Percentiles rank a stretch among this genome's conserved stretches.
Evolutionary conservation across 164 flowering plant species (phyloP).

Genomic region (Paratinospora sagittata): DNA sequence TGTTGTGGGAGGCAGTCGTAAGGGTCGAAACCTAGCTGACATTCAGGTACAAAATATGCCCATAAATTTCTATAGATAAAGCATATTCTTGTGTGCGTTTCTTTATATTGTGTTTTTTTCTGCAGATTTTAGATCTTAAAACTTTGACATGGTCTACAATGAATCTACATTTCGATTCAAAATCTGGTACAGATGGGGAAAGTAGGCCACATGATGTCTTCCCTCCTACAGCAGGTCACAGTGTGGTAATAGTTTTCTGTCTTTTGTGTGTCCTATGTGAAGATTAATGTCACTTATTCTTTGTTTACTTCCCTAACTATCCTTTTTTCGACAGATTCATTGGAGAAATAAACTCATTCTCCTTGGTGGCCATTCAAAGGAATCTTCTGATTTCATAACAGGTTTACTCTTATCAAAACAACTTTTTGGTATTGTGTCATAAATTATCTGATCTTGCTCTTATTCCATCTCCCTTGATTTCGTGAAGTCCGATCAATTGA

Average conservation of each 20-base stretch:
- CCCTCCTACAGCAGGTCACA: slow-evolving; percentile 72
- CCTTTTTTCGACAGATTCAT: slow-evolving; percentile 43
- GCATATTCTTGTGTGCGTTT: background rate
- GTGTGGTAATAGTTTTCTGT: slow-evolving; percentile 43
- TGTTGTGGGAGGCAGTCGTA: slow-evolving; percentile 83
- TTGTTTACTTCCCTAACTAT: background rate
- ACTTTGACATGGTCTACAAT: slow-evolving; percentile 62
- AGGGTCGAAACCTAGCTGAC: slow-evolving; percentile 81
- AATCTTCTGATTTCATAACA: slow-evolving; percentile 34
- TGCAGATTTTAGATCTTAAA: slow-evolving; percentile 73
- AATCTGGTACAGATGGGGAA: slow-evolving; percentile 24
- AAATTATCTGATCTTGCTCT: slow-evolving; percentile 9
- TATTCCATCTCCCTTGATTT: slow-evolving; percentile 12
- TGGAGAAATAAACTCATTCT: slow-evolving; percentile 68
- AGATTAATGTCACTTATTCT: background rate
- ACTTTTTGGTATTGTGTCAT: background rate
- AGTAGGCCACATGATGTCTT: slow-evolving; percentile 30
- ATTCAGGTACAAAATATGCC: slow-evolving; percentile 49
- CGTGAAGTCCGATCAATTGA: slow-evolving; percentile 68
- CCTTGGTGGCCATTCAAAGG: slow-evolving; percentile 70
- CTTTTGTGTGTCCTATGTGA: background rate
- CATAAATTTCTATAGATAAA: background rate
- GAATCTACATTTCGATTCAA: slow-evolving; percentile 30
- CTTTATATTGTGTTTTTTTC: background rate
- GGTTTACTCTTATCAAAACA: slow-evolving; percentile 36